Evolutionary conservation across 176 grass and related monocot species (phyloP).

Genomic region (Avena eriantha): DNA sequence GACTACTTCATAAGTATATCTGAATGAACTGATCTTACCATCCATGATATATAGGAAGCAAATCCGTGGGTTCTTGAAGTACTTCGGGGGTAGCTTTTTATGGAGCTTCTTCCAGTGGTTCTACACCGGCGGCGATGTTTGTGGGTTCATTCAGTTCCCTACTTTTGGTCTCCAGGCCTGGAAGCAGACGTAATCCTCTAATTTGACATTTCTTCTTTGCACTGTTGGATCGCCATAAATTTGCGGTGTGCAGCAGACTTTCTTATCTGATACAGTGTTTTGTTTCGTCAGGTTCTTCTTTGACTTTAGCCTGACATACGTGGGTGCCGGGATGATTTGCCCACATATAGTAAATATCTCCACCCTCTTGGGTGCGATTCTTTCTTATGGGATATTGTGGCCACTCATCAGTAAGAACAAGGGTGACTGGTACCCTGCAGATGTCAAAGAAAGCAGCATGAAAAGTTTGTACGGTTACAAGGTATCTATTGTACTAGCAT

Average conservation of each 20-base stretch:
- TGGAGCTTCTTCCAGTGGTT: constrained; percentile 99
- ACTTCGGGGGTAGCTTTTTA: constrained; percentile 68
- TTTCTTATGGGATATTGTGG: constrained; percentile 94
- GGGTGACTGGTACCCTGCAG: constrained; percentile 81
- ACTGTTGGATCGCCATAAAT: neutral
- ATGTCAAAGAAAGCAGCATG: constrained; percentile 75
- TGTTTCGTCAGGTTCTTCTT: constrained; percentile 77
- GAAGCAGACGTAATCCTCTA: constrained; percentile 76
- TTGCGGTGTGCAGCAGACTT: neutral
- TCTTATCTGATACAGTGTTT: constrained; percentile 23
- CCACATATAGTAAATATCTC: constrained; percentile 93
- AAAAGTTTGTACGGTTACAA: constrained; percentile 92
- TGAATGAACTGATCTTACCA: neutral
- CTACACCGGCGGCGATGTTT: constrained; percentile 75
- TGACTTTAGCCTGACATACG: constrained; percentile 87
- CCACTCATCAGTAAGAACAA: constrained; percentile 75
- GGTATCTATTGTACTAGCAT: constrained; percentile 38
- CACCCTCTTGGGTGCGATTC: constrained; percentile 72
- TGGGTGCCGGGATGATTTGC: constrained; percentile 93
- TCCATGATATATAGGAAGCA: constrained; percentile 57
- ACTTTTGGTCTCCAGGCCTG: constrained; percentile 86
- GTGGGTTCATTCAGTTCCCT: constrained; percentile 92
- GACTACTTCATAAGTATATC: neutral
- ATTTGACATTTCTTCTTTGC: neutral
- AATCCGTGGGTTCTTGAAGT: constrained; percentile 79